A percentile compares a stretch with the other conserved stretches of the same genome.
Conservation (phyloP, 805 yeast species). For the Isabelozyma rhagii region DNA sequence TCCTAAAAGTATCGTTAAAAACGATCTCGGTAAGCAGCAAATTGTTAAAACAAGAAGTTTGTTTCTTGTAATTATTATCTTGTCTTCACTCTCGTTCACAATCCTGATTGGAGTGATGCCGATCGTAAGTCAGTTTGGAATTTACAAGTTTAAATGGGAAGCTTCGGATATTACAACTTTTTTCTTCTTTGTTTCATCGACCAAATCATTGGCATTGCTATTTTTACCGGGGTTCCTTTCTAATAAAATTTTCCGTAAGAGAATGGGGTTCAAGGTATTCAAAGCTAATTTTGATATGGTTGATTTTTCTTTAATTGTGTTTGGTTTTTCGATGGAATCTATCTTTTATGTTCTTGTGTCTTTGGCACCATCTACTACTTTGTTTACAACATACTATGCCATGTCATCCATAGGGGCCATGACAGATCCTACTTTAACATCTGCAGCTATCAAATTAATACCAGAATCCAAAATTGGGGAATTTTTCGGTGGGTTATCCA, state of each 20-base stretch:
- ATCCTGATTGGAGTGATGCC: constrained; percentile 27
- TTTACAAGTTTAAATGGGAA: constrained; percentile 50
- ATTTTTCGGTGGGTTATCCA: constrained; percentile 33
- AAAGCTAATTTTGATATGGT: constrained; percentile 44
- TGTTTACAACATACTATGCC: constrained; percentile 25
- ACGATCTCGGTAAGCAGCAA: neutral
- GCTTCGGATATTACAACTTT: constrained; percentile 51
- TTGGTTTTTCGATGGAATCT: constrained; percentile 33
- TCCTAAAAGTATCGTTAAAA: constrained; percentile 17
- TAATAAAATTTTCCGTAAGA: constrained; percentile 27
- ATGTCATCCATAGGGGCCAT: constrained; percentile 46
- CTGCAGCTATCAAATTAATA: constrained; percentile 54
- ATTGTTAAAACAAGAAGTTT: constrained; percentile 13
- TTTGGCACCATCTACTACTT: constrained; percentile 18
- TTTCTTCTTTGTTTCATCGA: constrained; percentile 26
- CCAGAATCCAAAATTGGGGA: constrained; percentile 39
- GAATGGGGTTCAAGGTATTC: constrained; percentile 23
- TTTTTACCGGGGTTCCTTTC: constrained; percentile 45
- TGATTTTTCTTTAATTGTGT: constrained; percentile 37
- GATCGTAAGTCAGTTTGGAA: constrained; percentile 47
- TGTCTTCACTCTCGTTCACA: constrained; percentile 21
- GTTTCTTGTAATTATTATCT: constrained; percentile 40
- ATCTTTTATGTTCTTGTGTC: constrained; percentile 33
- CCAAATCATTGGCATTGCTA: constrained; percentile 46
- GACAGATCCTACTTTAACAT: constrained; percentile 51